phyloP scores from a whole-genome alignment of 1,139 yeast species.

The Zygosaccharomyces sapae region DNA sequence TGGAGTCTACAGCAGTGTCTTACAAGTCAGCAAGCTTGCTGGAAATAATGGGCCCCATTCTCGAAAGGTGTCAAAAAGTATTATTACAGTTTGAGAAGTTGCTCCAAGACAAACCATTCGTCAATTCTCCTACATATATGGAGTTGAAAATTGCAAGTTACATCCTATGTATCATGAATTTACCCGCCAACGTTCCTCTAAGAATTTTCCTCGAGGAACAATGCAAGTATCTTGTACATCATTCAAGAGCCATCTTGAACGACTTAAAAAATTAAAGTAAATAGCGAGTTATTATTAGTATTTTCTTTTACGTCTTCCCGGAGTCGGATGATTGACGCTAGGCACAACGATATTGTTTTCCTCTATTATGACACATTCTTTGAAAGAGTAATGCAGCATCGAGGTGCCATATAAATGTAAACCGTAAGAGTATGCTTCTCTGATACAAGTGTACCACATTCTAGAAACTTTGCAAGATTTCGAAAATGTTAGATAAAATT shows the following conservation, averaged over 20 bases:
- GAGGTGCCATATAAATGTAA: not conserved
- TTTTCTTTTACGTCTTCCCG: not conserved
- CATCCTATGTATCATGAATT: constrained; percentile 17
- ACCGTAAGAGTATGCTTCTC: not conserved
- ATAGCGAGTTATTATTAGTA: not conserved
- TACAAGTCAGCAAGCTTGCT: constrained; percentile 10
- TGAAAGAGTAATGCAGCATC: not conserved
- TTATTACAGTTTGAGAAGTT: constrained; percentile 17
- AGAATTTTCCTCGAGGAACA: constrained; percentile 12
- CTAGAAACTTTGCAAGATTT: not conserved
- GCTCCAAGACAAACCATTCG: constrained; percentile 9
- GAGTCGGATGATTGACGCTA: not conserved
- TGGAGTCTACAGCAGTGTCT: constrained; percentile 10
- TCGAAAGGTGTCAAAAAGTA: constrained; percentile 14
- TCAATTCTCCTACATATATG: constrained; percentile 15
- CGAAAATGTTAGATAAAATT: not conserved
- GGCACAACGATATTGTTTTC: not conserved
- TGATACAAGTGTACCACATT: constrained; percentile 1
- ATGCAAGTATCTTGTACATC: constrained; percentile 14
- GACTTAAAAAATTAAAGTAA: constrained; percentile 1
- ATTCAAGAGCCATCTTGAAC: constrained; percentile 8
- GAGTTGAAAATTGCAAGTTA: constrained; percentile 24
- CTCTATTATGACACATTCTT: not conserved
- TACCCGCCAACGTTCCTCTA: constrained; percentile 15
- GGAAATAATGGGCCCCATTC: constrained; percentile 11